Base-by-base conservation (phyloP, 2,329 filamentous ascomycete genomes). In the Pseudogymnoascus sp. region DNA sequence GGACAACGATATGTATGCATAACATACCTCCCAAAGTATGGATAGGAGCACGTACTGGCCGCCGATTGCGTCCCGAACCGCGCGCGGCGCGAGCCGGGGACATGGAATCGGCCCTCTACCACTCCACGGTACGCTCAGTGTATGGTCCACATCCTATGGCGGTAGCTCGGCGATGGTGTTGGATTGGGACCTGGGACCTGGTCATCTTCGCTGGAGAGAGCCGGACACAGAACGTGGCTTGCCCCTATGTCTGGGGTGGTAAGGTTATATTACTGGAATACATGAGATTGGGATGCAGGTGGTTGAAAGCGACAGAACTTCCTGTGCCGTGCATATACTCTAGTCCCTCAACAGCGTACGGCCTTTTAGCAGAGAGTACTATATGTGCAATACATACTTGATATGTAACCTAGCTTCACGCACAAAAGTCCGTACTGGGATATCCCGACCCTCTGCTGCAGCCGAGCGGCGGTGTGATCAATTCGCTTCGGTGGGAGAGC, bases 51-150 rank as follows among this genome's bases (percentile, higher is more conserved):
- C 22, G 30, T 32, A 6, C 30, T 16, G 41, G 14, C 41, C 41
- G 41, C 41, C 41, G 41, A 50, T 50, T 50, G 41, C 41, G 41
- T 50, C 41, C 41, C 41, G 41, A 30, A 30, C 41, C 41, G 41
- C 41, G 22, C 41, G 41, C 41, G 41, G 41, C 41, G 41, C 41
- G 41, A 50, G 41, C 41, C 41, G 22, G 41, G 41, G 41, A 50
- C 41, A 50, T 50, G 41, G 41, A 50, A 18, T 50, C 41, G 41
- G 41, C 41, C 41, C 41, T 50, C 41, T 47, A 16, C 41, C 22
- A 28, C 4, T 9, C 9, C 41, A 28, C 12, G 25, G 41, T 47
- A 47, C 25, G 41, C 20, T 47, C 41, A 47, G 6, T 47, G 41
- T 28, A 28, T 50, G 41, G 41, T 41, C 25, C 22, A 16, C 14